phyloP scores from a whole-genome alignment of 345 rosid genomes.

The Clarkia xantiana region DNA sequence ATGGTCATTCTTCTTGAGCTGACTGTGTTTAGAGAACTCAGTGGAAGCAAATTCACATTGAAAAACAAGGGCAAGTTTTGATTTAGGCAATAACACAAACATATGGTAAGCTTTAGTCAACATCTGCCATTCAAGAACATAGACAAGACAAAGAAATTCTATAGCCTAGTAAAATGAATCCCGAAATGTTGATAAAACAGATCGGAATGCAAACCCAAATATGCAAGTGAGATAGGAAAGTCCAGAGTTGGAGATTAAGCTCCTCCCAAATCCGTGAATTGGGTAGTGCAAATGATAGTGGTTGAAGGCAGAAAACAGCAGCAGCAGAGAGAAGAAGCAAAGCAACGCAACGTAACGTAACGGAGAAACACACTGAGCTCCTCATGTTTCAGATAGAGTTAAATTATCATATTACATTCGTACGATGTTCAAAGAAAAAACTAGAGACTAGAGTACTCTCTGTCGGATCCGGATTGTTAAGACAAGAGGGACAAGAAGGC shows the following conservation, averaged over 20 bases:
- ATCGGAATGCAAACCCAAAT: constrained; percentile 2
- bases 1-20: constrained; percentile 3
- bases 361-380: too few species aligned
- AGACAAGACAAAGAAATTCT: neutral
- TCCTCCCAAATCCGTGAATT: constrained; percentile 10
- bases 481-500: too few species aligned
- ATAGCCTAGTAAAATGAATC: constrained; percentile 1
- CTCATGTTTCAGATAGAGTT: too few species aligned
- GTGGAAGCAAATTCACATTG: neutral
- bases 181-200: neutral
- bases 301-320: constrained; percentile 7
- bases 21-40: constrained; percentile 13
- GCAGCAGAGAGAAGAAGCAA: constrained; percentile 6
- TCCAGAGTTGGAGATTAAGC: constrained; percentile 5
- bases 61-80: neutral
- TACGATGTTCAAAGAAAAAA: too few species aligned
- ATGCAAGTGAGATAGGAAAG: constrained; percentile 5
- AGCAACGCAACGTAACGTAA: constrained; percentile 4
- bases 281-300: constrained; percentile 9
- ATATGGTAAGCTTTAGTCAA: neutral
- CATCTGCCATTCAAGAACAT: neutral
- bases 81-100: neutral
- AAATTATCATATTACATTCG: too few species aligned
- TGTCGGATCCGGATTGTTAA: too few species aligned
- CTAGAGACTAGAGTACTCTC: too few species aligned